These are phyloP conservation scores for Bathelium albidoporum DNA, from an alignment of 495 filamentous ascomycete species.

Conservation along the genomic window DNA sequence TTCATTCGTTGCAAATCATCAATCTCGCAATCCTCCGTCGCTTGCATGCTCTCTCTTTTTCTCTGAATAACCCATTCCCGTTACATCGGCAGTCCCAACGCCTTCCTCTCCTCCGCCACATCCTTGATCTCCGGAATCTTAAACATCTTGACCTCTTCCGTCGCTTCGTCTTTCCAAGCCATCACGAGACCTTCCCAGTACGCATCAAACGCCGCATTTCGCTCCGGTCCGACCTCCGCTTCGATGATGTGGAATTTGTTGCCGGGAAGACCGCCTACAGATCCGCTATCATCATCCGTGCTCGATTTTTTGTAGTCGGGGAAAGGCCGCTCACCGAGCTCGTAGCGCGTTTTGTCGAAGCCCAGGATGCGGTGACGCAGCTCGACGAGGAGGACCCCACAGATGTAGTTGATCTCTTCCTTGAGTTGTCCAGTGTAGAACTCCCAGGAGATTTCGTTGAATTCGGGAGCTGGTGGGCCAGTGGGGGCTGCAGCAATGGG, in stretches of 20 bases:
- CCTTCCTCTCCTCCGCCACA: neutral
- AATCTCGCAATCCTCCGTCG: too few relatives aligned
- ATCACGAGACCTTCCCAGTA: slow-evolving; percentile 4
- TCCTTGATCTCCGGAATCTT: slow-evolving; percentile 2
- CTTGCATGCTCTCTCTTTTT: too few relatives aligned
- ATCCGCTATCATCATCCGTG: neutral
- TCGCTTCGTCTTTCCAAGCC: neutral
- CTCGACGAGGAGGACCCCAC: neutral
- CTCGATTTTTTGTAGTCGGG: neutral
- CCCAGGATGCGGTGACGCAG: neutral
- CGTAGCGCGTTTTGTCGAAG: neutral
- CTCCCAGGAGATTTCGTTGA: slow-evolving; percentile 13
- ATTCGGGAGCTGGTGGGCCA: neutral
- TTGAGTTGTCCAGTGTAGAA: slow-evolving; percentile 7
- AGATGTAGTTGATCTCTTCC: neutral
- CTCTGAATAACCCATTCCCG: neutral
- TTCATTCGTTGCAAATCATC: too few relatives aligned
- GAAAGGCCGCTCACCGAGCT: slow-evolving; percentile 9
- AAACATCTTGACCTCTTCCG: neutral
- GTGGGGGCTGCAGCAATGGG: neutral
- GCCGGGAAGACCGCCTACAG: neutral
- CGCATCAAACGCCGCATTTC: neutral
- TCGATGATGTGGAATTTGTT: neutral
- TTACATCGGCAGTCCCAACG: neutral
- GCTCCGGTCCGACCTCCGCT: neutral